Base-by-base conservation (phyloP, 352 stramenopile genomes). In the Phytophthora niederhauseri region DNA sequence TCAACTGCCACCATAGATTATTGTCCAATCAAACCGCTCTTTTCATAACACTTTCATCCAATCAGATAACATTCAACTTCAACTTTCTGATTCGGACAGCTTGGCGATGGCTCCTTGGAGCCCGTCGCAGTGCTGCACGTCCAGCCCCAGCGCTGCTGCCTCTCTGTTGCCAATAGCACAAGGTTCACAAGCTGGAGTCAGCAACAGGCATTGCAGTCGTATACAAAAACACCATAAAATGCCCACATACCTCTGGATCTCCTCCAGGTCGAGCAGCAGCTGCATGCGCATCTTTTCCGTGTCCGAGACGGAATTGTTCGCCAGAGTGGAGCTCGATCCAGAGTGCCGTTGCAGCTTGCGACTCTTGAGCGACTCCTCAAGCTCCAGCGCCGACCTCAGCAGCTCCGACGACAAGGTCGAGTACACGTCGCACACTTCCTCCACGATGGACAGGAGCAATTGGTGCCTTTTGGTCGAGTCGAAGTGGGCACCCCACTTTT, bases 331-430 rank as follows among this genome's bases (percentile, higher is more conserved):
- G 30, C 69, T 80, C 8, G 55, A 70, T 4, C 75, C 65, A 5
- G 71, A 62, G 20, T 84, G 72, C 14, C 87, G 86, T 70, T 96
- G 87, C 50, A 93, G 70, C 64, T 96, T 96, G 36, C 89, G 85
- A 64, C 84, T 94, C 53, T 94, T 96, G n/a, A 96, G 77, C 8
- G 89, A 96, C 24, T 95, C 86, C 63, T 96, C 89, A 1, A 96
- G 75, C 60, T 95, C 89, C 19, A 84, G 65, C 1, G 89, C 87
- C 4, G 89, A 95, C 36, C 89, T 82, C 36, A 96, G 61, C 11
- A 96, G 67, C 55, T 95, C 87, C 12, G 52, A 77, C n/a, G 87
- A 92, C 9, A 95, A 55, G 2, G 77, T 82, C 41, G 71, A 76
- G 61, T 94, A 96, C 19, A 84, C 36, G 7, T 77, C 70, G 54